Evolutionary conservation across 164 flowering plant species (phyloP).

Genomic region (Pachysandra terminalis): DNA sequence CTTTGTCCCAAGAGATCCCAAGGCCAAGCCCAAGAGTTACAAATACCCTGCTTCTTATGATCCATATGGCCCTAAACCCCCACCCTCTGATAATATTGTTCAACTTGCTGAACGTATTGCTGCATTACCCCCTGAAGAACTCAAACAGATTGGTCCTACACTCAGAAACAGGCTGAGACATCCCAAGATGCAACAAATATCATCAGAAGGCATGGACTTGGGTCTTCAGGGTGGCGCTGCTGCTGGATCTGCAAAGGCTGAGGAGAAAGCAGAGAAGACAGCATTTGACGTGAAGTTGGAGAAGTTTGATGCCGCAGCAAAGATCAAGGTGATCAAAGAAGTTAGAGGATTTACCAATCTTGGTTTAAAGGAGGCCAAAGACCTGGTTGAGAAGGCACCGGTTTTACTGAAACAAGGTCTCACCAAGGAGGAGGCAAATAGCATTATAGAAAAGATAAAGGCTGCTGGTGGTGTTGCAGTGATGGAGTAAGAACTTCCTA

Average conservation of each 20-base stretch:
- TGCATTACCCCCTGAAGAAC: conserved; percentile 48
- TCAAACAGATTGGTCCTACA: conserved; percentile 39
- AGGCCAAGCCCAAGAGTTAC: conserved; percentile 46
- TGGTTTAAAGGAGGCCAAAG: conserved; percentile 36
- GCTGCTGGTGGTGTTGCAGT: conserved; percentile 27
- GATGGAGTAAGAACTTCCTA: too few relatives aligned
- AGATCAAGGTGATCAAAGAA: too few relatives aligned
- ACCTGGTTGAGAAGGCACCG: conserved; percentile 32
- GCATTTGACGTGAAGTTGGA: too few relatives aligned
- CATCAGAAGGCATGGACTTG: conserved; percentile 47
- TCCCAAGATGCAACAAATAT: conserved; percentile 45
- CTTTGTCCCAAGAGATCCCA: conserved; percentile 52
- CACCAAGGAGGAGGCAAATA: conserved; percentile 27
- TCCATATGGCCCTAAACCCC: conserved; percentile 65
- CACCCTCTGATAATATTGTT: conserved; percentile 51
- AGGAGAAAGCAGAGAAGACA: conserved; percentile 22
- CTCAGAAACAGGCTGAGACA: conserved; percentile 34
- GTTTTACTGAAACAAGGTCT: conserved; percentile 26
- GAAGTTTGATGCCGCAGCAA: too few relatives aligned
- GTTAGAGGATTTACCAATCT: conserved; percentile 27
- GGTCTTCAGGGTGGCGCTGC: conserved; percentile 36
- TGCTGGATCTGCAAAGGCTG: conserved; percentile 30
- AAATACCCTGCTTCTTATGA: conserved; percentile 55
- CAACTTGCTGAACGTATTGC: conserved; percentile 55
- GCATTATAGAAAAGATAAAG: conserved; percentile 27